Conservation (phyloP, 2,329 filamentous ascomycete genomes). For the Xenoacremonium recifei region DNA sequence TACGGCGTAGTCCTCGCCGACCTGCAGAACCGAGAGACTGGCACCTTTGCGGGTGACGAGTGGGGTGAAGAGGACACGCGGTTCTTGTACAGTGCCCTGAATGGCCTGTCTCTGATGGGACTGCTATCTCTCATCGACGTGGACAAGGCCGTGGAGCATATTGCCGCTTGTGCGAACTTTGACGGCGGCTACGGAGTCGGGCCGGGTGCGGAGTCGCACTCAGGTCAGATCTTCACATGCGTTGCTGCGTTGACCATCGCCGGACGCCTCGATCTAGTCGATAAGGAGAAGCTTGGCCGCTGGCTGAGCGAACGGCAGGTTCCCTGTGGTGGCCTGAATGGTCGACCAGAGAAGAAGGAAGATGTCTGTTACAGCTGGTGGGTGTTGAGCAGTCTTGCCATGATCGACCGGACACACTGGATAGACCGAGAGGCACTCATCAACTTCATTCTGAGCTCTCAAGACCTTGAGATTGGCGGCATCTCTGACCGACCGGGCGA, state of each 20-base stretch:
- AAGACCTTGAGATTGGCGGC: slow-evolving; percentile 81
- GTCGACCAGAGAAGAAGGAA: slow-evolving; percentile 89
- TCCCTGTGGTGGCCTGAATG: slow-evolving; percentile 84
- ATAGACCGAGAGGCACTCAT: slow-evolving; percentile 81
- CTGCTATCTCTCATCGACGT: slow-evolving; percentile 74
- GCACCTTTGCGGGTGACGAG: slow-evolving; percentile 89
- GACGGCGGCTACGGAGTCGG: slow-evolving; percentile 91
- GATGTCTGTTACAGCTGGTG: slow-evolving; percentile 99
- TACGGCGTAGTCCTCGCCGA: slow-evolving; percentile 64
- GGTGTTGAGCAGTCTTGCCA: slow-evolving; percentile 88
- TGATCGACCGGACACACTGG: slow-evolving; percentile 88
- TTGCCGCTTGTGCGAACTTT: slow-evolving; percentile 84
- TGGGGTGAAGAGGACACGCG: slow-evolving; percentile 97
- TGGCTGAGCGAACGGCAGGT: slow-evolving; percentile 96
- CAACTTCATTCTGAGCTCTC: slow-evolving; percentile 80
- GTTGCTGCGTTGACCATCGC: slow-evolving; percentile 84
- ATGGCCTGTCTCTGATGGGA: slow-evolving; percentile 80
- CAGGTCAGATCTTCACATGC: slow-evolving; percentile 94
- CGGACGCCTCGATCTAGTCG: slow-evolving; percentile 75
- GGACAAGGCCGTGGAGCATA: slow-evolving; percentile 73
- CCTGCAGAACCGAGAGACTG: slow-evolving; percentile 77
- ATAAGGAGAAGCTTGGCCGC: slow-evolving; percentile 76
- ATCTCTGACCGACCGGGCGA: slow-evolving; percentile 88
- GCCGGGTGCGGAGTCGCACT: slow-evolving; percentile 90
- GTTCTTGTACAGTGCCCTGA: slow-evolving; percentile 88